Percentiles rank a stretch among this genome's conserved stretches.
Conservation (phyloP, 805 yeast genomes). For the Yarrowia sp. region DNA sequence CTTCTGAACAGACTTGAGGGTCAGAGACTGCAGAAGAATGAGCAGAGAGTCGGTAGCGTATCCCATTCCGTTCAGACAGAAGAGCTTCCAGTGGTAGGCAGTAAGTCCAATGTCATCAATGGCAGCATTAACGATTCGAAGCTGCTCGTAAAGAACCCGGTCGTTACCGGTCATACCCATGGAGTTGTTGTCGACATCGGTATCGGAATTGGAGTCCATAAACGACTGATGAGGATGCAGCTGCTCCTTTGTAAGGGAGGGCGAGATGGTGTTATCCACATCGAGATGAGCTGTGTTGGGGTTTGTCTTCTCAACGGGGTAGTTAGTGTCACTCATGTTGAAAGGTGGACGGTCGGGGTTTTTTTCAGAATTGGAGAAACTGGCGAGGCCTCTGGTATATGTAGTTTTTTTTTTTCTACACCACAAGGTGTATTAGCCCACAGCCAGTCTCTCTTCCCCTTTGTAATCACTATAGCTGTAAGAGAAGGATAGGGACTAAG, state of each 20-base stretch:
- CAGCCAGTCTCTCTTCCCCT: no score
- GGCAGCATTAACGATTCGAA: slow-evolving; percentile 47
- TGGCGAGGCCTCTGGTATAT: not conserved
- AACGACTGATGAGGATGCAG: not conserved
- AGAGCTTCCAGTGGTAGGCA: slow-evolving; percentile 49
- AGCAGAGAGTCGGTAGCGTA: slow-evolving; percentile 55
- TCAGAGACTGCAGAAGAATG: slow-evolving; percentile 47
- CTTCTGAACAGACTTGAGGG: slow-evolving; percentile 45
- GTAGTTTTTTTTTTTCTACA: not conserved
- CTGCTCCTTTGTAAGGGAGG: not conserved
- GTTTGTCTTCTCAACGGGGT: not conserved
- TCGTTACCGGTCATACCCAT: slow-evolving; percentile 24
- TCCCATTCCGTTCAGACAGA: slow-evolving; percentile 54
- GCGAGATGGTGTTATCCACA: not conserved
- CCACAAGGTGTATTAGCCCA: no score
- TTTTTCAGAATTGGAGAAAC: not conserved
- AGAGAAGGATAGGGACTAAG: not conserved
- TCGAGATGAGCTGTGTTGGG: not conserved
- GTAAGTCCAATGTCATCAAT: slow-evolving; percentile 62
- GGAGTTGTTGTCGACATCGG: slow-evolving; percentile 8
- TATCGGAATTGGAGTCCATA: slow-evolving; percentile 18
- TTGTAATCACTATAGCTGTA: not conserved
- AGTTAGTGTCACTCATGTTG: not conserved
- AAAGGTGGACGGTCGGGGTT: not conserved
- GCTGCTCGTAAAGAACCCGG: slow-evolving; percentile 3